Percentiles rank a stretch among this genome's conserved stretches.
Conservation (phyloP, 257 asterid genomes). For the Echites panduratus region DNA sequence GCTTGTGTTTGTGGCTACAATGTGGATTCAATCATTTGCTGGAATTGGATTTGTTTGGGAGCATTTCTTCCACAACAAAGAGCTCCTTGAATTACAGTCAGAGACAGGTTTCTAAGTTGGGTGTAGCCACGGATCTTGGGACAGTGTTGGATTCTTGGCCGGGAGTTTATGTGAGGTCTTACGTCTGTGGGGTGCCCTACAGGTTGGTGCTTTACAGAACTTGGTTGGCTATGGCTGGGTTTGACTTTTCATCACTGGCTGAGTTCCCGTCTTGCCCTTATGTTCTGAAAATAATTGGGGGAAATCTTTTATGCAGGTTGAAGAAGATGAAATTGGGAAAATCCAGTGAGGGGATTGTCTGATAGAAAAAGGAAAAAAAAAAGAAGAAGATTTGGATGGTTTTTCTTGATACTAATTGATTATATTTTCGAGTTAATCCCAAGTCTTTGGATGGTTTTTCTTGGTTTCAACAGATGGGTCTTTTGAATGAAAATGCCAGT, state of each 20-base stretch:
- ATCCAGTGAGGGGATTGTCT: too few relatives aligned
- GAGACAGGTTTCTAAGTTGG: slow-evolving; percentile 35
- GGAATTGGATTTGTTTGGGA: slow-evolving; percentile 50
- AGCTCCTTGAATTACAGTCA: slow-evolving; percentile 37
- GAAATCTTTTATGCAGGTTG: too few relatives aligned
- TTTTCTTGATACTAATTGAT: too few relatives aligned
- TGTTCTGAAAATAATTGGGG: too few relatives aligned
- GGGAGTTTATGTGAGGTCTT: slow-evolving; percentile 41
- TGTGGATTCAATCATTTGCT: slow-evolving; percentile 54
- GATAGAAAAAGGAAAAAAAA: too few relatives aligned
- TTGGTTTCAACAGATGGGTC: too few relatives aligned
- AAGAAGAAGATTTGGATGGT: too few relatives aligned
- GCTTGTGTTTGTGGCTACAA: slow-evolving; percentile 52
- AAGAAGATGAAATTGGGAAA: too few relatives aligned
- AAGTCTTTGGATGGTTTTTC: too few relatives aligned
- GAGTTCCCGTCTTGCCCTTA: slow-evolving; percentile 36
- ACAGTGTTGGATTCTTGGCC: slow-evolving; percentile 49
- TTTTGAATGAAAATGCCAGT: too few relatives aligned
- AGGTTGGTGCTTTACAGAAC: slow-evolving; percentile 42
- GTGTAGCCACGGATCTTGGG: slow-evolving; percentile 55
- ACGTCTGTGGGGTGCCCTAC: slow-evolving; percentile 48
- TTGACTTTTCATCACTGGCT: slow-evolving; percentile 45
- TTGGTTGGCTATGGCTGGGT: slow-evolving; percentile 54
- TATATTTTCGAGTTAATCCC: too few relatives aligned
- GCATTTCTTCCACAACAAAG: slow-evolving; percentile 39